Conservation (phyloP, 164 flowering plant genomes). For the Kingdonia uniflora region DNA sequence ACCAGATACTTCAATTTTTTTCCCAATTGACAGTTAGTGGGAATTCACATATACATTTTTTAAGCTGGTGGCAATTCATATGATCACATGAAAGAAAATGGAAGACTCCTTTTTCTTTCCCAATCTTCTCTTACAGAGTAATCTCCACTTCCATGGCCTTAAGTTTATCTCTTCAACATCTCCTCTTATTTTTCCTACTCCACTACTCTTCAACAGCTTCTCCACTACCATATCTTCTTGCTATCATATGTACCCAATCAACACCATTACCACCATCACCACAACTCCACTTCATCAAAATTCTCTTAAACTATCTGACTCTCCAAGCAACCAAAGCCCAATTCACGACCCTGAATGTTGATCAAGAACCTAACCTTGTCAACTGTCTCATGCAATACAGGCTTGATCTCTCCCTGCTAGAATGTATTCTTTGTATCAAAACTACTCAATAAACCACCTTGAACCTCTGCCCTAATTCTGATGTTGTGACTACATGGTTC, state of each 20-base stretch:
- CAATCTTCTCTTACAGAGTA: too few relatives aligned
- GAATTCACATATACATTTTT: too few relatives aligned
- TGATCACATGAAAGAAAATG: too few relatives aligned
- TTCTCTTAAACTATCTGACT: conserved; percentile 2
- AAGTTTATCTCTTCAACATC: neutral
- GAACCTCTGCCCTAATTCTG: conserved; percentile 2
- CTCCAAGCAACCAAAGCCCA: conserved; percentile 3
- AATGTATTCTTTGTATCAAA: conserved; percentile 6
- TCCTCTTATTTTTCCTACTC: conserved; percentile 1
- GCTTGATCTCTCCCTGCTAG: conserved; percentile 4
- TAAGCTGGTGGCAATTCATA: too few relatives aligned
- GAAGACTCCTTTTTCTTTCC: too few relatives aligned
- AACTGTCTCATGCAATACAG: conserved; percentile 14
- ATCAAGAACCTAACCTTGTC: neutral
- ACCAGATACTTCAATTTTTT: too few relatives aligned
- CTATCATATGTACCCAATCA: conserved; percentile 9
- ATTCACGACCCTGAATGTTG: conserved; percentile 1
- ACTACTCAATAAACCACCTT: conserved; percentile 1
- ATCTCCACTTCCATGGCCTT: neutral
- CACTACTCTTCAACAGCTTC: conserved; percentile 2
- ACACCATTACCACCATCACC: conserved; percentile 4
- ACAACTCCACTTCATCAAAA: neutral
- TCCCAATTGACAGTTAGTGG: too few relatives aligned
- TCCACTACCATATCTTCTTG: conserved; percentile 7
- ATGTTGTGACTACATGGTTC: conserved; percentile 12